Evolutionary conservation across 345 rosid species (phyloP).

Genomic region (Boechera divaricarpa): DNA sequence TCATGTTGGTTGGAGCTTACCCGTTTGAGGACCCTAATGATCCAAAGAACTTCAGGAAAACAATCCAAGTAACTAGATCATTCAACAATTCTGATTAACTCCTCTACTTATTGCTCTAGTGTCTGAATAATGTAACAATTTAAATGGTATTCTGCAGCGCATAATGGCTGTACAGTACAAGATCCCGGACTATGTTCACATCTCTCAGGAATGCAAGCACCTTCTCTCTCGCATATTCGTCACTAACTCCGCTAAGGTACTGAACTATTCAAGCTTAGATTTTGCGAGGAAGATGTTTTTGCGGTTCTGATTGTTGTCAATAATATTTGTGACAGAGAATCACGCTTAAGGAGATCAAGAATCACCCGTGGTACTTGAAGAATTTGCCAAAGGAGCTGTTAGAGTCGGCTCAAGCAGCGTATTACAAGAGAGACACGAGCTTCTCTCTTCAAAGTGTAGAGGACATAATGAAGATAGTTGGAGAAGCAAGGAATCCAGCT

Average conservation of each 20-base stretch:
- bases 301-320: constrained; percentile 19
- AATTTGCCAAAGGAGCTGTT: constrained; percentile 85
- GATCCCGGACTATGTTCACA: constrained; percentile 84
- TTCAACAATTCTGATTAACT: constrained; percentile 9
- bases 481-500: constrained; percentile 79
- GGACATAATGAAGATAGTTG: constrained; percentile 91
- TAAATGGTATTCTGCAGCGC: constrained; percentile 50
- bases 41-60: constrained; percentile 87
- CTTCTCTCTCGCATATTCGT: constrained; percentile 84
- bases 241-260: constrained; percentile 71
- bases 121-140: not conserved
- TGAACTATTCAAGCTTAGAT: not conserved
- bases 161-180: constrained; percentile 88
- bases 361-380: constrained; percentile 91
- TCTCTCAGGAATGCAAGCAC: constrained; percentile 82
- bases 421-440: constrained; percentile 73
- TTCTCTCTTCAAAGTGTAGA: constrained; percentile 77
- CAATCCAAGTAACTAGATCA: constrained; percentile 69
- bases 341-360: constrained; percentile 75
- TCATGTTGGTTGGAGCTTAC: constrained; percentile 93
- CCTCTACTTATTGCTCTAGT: not conserved
- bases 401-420: constrained; percentile 73
- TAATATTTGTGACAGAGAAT: constrained; percentile 62
- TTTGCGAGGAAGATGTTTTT: not conserved
- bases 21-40: constrained; percentile 93